phyloP scores from a whole-genome alignment of 441 rosid species.

The Brassica balearica region DNA sequence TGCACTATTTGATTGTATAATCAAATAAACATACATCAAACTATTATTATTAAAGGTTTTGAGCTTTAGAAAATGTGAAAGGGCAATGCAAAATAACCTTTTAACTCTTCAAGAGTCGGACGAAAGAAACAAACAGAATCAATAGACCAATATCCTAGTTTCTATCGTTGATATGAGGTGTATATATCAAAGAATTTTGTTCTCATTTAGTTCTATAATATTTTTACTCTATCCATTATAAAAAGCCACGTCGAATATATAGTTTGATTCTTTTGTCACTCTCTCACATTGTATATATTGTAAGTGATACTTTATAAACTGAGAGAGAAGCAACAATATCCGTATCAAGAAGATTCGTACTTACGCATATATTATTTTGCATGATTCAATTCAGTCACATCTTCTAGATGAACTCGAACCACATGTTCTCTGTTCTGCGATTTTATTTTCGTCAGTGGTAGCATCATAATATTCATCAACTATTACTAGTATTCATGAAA shows the following conservation, averaged over 20 bases:
- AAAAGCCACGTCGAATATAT: not conserved
- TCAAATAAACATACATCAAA: not conserved
- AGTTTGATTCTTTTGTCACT: constrained; percentile 11
- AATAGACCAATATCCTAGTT: not conserved
- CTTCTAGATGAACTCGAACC: constrained; percentile 28
- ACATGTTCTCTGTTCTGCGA: constrained; percentile 24
- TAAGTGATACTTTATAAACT: not conserved
- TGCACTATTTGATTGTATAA: not conserved
- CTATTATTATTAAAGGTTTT: constrained; percentile 7
- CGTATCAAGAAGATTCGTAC: constrained; percentile 35
- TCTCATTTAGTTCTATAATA: not conserved
- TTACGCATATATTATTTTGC: constrained; percentile 25
- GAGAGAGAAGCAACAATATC: constrained; percentile 15
- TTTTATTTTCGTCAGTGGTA: constrained; percentile 18
- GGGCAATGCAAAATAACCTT: constrained; percentile 41
- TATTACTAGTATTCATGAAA: not conserved
- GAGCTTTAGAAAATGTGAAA: constrained; percentile 42
- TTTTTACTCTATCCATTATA: not conserved
- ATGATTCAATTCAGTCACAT: not conserved
- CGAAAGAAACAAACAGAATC: constrained; percentile 16
- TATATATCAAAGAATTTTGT: constrained; percentile 14
- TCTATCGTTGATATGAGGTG: constrained; percentile 1
- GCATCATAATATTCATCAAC: constrained; percentile 8
- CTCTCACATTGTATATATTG: not conserved
- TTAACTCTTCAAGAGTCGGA: constrained; percentile 42